phyloP scores from a whole-genome alignment of 495 filamentous ascomycete genomes.

The Durotheca rogersii region DNA sequence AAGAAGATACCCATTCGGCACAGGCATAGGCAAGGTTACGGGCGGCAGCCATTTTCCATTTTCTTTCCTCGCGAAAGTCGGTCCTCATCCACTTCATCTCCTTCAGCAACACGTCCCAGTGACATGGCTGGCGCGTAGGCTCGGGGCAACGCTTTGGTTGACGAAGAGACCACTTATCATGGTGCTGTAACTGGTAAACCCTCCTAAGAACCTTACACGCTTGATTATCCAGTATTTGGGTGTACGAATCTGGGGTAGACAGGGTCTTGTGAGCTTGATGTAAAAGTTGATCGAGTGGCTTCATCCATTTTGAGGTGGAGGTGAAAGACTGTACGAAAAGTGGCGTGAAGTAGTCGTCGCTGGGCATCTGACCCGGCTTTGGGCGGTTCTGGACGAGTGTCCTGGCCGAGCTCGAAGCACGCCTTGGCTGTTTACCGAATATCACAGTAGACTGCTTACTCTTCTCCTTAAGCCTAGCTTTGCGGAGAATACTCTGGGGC shows the following conservation, averaged over 20 bases:
- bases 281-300: slow-evolving; percentile 66
- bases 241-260: slow-evolving; percentile 71
- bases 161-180: slow-evolving; percentile 85
- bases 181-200: slow-evolving; percentile 84
- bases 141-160: slow-evolving; percentile 79
- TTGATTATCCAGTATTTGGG: slow-evolving; percentile 77
- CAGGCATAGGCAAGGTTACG: slow-evolving; percentile 75
- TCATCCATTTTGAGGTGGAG: slow-evolving; percentile 57
- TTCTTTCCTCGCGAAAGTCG: slow-evolving; percentile 90
- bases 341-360: slow-evolving; percentile 76
- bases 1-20: slow-evolving; percentile 71
- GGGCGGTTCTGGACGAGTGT: slow-evolving; percentile 33
- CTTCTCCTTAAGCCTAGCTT: slow-evolving; percentile 63
- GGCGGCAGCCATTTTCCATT: slow-evolving; percentile 86
- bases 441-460: slow-evolving; percentile 76
- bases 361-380: slow-evolving; percentile 44
- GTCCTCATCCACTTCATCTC: slow-evolving; percentile 98
- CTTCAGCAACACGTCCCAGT: slow-evolving; percentile 82
- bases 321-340: slow-evolving; percentile 73
- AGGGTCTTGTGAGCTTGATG: slow-evolving; percentile 78
- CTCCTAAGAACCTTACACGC: slow-evolving; percentile 78
- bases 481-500: slow-evolving; percentile 46
- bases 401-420: slow-evolving; percentile 30
- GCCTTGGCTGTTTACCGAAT: slow-evolving; percentile 62
- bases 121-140: slow-evolving; percentile 68